Conservation (phyloP, 148 eudicot species). For the Polygonum maritimum region DNA sequence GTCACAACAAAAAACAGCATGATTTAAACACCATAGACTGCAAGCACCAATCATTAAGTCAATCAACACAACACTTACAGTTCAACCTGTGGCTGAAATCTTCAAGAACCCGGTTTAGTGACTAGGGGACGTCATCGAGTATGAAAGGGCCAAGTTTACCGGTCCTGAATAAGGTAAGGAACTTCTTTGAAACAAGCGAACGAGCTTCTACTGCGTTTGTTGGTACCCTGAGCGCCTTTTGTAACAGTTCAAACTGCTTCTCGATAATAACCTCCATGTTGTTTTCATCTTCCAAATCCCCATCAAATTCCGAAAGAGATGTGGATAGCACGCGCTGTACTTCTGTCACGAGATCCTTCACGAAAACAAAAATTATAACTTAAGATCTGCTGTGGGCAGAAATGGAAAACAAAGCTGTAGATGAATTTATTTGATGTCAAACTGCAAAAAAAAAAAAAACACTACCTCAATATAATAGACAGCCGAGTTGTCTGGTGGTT, state of each 20-base stretch:
- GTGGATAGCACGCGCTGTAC: slow-evolving; percentile 51
- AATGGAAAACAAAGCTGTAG: not conserved
- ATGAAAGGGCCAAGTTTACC: slow-evolving; percentile 96
- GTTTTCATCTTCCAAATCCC: slow-evolving; percentile 53
- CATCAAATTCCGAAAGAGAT: slow-evolving; percentile 51
- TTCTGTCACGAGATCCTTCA: slow-evolving; percentile 61
- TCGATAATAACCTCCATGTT: slow-evolving; percentile 71
- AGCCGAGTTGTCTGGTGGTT: slow-evolving; percentile 44
- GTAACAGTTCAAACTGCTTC: slow-evolving; percentile 70
- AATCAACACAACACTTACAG: not conserved
- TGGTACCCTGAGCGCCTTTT: slow-evolving; percentile 77
- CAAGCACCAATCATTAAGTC: not conserved
- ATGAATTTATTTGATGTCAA: not conserved
- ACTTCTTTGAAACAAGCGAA: slow-evolving; percentile 61
- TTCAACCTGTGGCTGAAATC: not conserved
- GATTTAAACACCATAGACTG: not conserved
- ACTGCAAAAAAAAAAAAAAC: not conserved
- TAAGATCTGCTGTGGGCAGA: not conserved
- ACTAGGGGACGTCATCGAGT: slow-evolving; percentile 84
- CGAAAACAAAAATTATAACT: not conserved
- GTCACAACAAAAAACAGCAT: not conserved
- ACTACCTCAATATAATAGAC: slow-evolving; percentile 71
- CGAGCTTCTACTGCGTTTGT: slow-evolving; percentile 71
- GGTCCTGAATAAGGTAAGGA: slow-evolving; percentile 71
- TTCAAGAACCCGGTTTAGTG: not conserved